phyloP scores from a whole-genome alignment of 768 basidiomycete species.

The Lentinula aciculospora region DNA sequence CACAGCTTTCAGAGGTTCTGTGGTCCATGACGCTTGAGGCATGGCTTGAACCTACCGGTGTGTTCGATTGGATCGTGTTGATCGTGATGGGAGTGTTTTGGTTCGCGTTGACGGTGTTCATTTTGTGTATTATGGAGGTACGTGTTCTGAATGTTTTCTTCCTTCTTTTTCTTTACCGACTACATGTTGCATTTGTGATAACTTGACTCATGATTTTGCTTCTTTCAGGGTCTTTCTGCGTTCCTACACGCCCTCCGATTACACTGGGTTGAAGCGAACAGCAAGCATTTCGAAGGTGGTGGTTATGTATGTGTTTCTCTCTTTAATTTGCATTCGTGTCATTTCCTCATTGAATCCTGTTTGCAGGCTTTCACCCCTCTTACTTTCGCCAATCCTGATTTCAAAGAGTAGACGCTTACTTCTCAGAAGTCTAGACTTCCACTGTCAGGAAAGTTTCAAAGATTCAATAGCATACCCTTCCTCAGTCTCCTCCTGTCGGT shows the following conservation, averaged over 20 bases:
- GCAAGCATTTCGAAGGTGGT: slow-evolving; percentile 89
- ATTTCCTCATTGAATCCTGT: slow-evolving; percentile 19
- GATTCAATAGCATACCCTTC: too few relatives aligned
- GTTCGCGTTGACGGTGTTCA: slow-evolving; percentile 69
- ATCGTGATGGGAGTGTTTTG: slow-evolving; percentile 58
- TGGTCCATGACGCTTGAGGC: slow-evolving; percentile 81
- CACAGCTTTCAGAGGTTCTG: slow-evolving; percentile 91
- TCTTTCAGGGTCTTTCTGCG: slow-evolving; percentile 77
- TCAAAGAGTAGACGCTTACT: slow-evolving; percentile 18
- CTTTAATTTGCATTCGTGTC: slow-evolving; percentile 8
- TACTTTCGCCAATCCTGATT: slow-evolving; percentile 38
- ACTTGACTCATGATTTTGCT: slow-evolving; percentile 6
- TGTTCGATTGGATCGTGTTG: slow-evolving; percentile 54
- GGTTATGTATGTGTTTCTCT: slow-evolving; percentile 67
- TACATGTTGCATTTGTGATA: slow-evolving; percentile 11
- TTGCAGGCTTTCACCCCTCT: slow-evolving; percentile 42
- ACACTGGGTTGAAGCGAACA: slow-evolving; percentile 98
- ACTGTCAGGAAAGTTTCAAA: too few relatives aligned
- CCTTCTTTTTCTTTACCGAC: slow-evolving; percentile 11
- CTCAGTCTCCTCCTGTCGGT: too few relatives aligned
- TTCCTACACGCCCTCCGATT: slow-evolving; percentile 94
- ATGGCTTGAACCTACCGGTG: slow-evolving; percentile 54
- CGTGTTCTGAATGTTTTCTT: not conserved
- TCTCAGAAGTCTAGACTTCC: not conserved
- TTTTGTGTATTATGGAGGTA: slow-evolving; percentile 96